A percentile compares a stretch with the other conserved stretches of the same genome.
phyloP scores from a whole-genome alignment of 2,329 filamentous ascomycete genomes.

The Beauveria asiatica region DNA sequence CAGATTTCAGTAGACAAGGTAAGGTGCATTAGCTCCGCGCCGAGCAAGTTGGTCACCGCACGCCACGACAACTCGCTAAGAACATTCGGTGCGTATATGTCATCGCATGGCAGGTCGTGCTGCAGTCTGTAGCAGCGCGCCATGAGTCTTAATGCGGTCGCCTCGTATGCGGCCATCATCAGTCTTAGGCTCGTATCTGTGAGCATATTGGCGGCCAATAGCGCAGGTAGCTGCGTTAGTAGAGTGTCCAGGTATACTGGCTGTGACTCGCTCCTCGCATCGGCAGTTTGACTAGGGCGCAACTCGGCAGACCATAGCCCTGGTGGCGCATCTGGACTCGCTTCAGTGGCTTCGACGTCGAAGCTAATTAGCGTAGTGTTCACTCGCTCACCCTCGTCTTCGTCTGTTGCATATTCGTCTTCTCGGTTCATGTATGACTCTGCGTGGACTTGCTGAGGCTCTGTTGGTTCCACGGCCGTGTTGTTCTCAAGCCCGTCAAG shows the following conservation, averaged over 20 bases:
- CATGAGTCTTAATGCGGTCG: constrained; percentile 34
- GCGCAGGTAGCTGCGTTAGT: constrained; percentile 41
- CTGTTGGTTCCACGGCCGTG: constrained; percentile 16
- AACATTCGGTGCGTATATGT: constrained; percentile 31
- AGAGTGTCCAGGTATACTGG: constrained; percentile 38
- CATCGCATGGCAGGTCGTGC: constrained; percentile 27
- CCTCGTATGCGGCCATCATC: constrained; percentile 38
- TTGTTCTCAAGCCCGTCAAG: constrained; percentile 18
- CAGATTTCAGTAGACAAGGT: constrained; percentile 37
- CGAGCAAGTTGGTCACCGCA: constrained; percentile 36
- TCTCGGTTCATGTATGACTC: constrained; percentile 23
- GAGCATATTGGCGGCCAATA: constrained; percentile 39
- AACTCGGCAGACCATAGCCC: constrained; percentile 52
- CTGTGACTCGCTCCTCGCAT: constrained; percentile 20
- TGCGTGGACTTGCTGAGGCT: not conserved
- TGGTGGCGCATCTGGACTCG: constrained; percentile 36
- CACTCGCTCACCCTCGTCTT: constrained; percentile 47
- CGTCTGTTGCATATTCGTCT: constrained; percentile 47
- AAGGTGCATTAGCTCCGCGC: constrained; percentile 37
- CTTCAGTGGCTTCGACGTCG: constrained; percentile 50
- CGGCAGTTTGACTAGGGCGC: constrained; percentile 36
- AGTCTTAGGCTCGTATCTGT: constrained; percentile 35
- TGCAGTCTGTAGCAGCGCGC: constrained; percentile 34
- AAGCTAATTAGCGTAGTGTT: constrained; percentile 52
- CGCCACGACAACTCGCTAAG: constrained; percentile 31